Percentiles rank a stretch among this genome's conserved stretches.
Conservation (phyloP, 1,284 basidiomycete genomes). For the Tilletia setariae region DNA sequence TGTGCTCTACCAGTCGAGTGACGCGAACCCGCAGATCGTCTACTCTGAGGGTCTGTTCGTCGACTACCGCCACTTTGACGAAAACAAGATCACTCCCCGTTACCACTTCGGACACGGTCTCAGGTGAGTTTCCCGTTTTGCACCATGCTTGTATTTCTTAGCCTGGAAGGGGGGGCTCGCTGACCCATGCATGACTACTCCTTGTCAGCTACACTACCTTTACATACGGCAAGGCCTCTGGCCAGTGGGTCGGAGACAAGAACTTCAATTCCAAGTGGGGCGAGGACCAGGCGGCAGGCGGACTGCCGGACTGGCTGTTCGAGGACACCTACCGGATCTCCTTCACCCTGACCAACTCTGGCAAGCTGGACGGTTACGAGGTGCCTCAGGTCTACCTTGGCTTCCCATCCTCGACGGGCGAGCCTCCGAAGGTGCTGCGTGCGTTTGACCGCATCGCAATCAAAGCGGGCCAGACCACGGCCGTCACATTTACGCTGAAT, state of each 20-base stretch:
- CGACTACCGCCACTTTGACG: constrained; percentile 68
- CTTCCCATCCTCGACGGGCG: constrained; percentile 36
- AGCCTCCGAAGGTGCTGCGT: constrained; percentile 44
- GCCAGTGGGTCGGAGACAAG: constrained; percentile 29
- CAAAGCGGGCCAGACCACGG: constrained; percentile 24
- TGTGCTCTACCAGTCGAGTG: constrained; percentile 44
- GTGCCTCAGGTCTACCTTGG: constrained; percentile 44
- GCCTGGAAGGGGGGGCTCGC: not conserved
- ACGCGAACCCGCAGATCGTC: constrained; percentile 59
- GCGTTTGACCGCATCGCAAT: constrained; percentile 37
- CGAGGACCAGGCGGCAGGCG: not conserved
- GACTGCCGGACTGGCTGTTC: constrained; percentile 41
- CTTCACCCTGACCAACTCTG: constrained; percentile 39
- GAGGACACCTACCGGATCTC: constrained; percentile 32
- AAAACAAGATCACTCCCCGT: constrained; percentile 63
- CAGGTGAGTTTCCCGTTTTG: too few relatives aligned
- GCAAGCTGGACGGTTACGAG: constrained; percentile 38
- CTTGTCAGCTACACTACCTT: not conserved
- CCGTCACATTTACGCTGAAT: constrained; percentile 30
- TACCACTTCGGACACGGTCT: constrained; percentile 79
- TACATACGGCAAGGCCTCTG: constrained; percentile 24
- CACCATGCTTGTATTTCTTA: too few relatives aligned
- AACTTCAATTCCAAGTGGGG: constrained; percentile 19
- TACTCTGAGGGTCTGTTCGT: constrained; percentile 70
- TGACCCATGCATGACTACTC: not conserved